Evolutionary conservation across 768 basidiomycete species (phyloP).

Genomic region (Auricularia auricula-judae): DNA sequence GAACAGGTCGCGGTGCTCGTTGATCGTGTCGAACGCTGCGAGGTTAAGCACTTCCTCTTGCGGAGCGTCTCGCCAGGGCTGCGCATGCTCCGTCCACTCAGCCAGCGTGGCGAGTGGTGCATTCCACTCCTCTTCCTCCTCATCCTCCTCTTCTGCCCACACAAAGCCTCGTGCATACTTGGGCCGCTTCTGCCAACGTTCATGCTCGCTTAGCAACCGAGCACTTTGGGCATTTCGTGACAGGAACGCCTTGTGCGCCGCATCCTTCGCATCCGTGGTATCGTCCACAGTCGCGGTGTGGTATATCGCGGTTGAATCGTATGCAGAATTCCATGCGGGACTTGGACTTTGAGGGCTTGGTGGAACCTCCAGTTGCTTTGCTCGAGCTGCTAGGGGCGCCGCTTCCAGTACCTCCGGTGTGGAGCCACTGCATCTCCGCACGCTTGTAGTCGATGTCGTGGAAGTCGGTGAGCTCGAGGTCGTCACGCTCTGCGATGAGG

Average conservation of each 20-base stretch:
- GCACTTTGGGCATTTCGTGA: slow-evolving; percentile 1
- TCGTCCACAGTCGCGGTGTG: not conserved
- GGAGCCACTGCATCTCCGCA: slow-evolving; percentile 1
- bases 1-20: slow-evolving; percentile 22
- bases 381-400: no score
- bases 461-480: slow-evolving; percentile 4
- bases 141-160: not conserved
- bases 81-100: not conserved
- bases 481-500: not conserved
- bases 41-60: slow-evolving; percentile 6
- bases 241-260: not conserved
- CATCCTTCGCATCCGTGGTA: slow-evolving; percentile 7
- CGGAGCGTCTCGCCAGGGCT: not conserved
- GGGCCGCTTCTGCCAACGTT: not conserved
- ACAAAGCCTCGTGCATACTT: not conserved
- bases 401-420: not conserved
- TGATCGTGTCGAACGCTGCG: slow-evolving; percentile 14
- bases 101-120: not conserved
- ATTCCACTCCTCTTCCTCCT: not conserved
- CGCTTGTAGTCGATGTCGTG: not conserved
- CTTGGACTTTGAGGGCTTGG: not conserved
- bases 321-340: not conserved
- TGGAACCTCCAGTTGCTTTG: not conserved
- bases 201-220: no score
- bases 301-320: not conserved